phyloP scores from a whole-genome alignment of 441 rosid species.

The Adansonia rubrostipa region DNA sequence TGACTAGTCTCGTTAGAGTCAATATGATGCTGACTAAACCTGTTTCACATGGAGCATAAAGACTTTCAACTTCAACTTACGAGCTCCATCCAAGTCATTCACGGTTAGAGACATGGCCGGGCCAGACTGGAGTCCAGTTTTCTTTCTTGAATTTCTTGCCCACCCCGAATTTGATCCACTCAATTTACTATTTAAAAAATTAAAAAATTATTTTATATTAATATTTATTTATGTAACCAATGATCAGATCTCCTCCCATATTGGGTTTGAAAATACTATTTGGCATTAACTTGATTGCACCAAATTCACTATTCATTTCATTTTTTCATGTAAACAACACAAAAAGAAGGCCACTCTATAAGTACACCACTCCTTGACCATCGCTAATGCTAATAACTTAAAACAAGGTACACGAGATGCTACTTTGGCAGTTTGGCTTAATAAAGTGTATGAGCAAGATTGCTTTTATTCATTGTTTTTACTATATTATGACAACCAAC shows the following conservation, averaged over 20 bases:
- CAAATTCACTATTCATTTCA: slow-evolving; percentile 18
- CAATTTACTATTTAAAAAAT: no score
- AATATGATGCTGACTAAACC: not conserved
- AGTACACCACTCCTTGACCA: slow-evolving; percentile 29
- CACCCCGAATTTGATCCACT: no score
- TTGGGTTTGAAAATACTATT: not conserved
- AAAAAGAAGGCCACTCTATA: slow-evolving; percentile 21
- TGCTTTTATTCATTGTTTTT: slow-evolving; percentile 15
- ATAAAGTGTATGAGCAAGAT: slow-evolving; percentile 14
- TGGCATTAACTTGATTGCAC: slow-evolving; percentile 19
- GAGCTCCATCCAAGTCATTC: not conserved
- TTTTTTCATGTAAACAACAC: slow-evolving; percentile 8
- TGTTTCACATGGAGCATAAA: not conserved
- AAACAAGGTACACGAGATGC: slow-evolving; percentile 18
- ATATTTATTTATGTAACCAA: no score
- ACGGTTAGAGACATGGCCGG: no score
- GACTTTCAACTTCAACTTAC: not conserved
- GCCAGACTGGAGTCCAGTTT: no score
- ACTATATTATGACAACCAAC: slow-evolving; percentile 52
- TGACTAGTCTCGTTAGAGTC: not conserved
- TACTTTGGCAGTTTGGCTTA: slow-evolving; percentile 25
- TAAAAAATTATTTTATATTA: no score
- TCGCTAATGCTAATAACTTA: not conserved
- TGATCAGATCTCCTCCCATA: no score
- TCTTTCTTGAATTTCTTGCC: no score